Conservation (phyloP, 352 stramenopile species). For the Pythium chondricola region DNA sequence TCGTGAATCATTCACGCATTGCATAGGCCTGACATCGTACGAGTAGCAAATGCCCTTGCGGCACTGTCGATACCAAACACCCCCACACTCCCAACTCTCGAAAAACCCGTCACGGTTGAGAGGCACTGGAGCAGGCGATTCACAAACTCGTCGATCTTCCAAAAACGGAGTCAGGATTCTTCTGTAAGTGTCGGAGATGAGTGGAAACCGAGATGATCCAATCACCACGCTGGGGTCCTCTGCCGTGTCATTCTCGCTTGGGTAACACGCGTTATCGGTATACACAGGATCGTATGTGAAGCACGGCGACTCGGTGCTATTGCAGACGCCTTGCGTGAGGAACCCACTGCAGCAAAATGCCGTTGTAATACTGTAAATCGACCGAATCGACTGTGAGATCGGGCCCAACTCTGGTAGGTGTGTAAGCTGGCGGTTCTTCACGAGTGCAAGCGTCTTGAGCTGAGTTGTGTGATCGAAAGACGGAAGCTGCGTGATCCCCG, state of each 20-base stretch:
- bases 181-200: slow-evolving; percentile 6
- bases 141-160: too few species aligned
- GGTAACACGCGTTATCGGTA: slow-evolving; percentile 1
- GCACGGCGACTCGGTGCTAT: slow-evolving; percentile 4
- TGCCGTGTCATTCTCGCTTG: background rate
- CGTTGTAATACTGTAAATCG: background rate
- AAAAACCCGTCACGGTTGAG: too few species aligned
- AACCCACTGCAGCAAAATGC: slow-evolving; percentile 23
- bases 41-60: too few species aligned
- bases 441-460: slow-evolving; percentile 10
- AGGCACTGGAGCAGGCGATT: too few species aligned
- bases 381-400: background rate
- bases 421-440: background rate
- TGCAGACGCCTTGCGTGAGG: slow-evolving; percentile 5
- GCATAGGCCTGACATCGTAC: too few species aligned
- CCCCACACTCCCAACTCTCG: too few species aligned
- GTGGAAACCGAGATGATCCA: background rate
- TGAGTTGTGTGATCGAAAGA: slow-evolving; percentile 12
- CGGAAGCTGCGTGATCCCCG: slow-evolving; percentile 20
- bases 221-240: background rate
- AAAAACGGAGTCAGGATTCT: too few species aligned
- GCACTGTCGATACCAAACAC: too few species aligned
- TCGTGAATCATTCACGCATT: too few species aligned
- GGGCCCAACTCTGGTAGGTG: slow-evolving; percentile 11
- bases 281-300: background rate